These are phyloP conservation scores for Phoma sp. DNA, from an alignment of 2,329 filamentous ascomycete species.

Conservation along the genomic window DNA sequence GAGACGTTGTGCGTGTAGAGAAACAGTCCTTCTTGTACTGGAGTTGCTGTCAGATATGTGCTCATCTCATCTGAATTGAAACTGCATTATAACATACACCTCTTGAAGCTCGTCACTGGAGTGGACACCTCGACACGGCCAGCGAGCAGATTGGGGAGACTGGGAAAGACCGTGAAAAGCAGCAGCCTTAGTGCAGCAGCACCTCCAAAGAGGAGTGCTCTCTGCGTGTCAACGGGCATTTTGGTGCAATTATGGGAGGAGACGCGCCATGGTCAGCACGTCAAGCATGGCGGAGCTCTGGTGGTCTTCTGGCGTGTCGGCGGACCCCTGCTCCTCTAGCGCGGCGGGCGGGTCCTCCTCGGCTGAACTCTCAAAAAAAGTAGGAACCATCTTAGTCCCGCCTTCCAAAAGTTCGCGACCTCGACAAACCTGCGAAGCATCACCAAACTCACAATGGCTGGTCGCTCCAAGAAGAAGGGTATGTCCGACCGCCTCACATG, in stretches of 20 bases:
- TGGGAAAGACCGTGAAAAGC: slow-evolving; percentile 81
- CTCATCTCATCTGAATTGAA: background rate
- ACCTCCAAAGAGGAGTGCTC: slow-evolving; percentile 72
- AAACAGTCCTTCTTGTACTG: slow-evolving; percentile 95
- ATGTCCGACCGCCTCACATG: slow-evolving; percentile 25
- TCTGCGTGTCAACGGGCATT: slow-evolving; percentile 63
- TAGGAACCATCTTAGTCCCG: slow-evolving; percentile 15
- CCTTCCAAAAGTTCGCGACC: slow-evolving; percentile 15
- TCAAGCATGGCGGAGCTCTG: slow-evolving; percentile 6
- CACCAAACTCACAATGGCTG: slow-evolving; percentile 37
- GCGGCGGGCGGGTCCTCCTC: slow-evolving; percentile 24
- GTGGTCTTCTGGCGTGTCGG: slow-evolving; percentile 5
- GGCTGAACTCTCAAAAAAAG: slow-evolving; percentile 24
- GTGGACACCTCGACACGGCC: slow-evolving; percentile 96
- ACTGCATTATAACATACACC: slow-evolving; percentile 63
- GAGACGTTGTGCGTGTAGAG: slow-evolving; percentile 96
- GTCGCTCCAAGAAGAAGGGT: slow-evolving; percentile 68
- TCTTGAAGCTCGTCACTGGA: slow-evolving; percentile 96
- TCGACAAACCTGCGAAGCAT: slow-evolving; percentile 10
- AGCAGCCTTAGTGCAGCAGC: slow-evolving; percentile 80
- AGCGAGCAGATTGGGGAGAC: slow-evolving; percentile 82
- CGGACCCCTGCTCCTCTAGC: slow-evolving; percentile 27
- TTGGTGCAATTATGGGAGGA: slow-evolving; percentile 8
- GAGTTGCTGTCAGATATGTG: slow-evolving; percentile 14
- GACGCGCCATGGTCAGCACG: slow-evolving; percentile 21